Evolutionary conservation across 768 basidiomycete species (phyloP).

Genomic region (Mycena floridula): DNA sequence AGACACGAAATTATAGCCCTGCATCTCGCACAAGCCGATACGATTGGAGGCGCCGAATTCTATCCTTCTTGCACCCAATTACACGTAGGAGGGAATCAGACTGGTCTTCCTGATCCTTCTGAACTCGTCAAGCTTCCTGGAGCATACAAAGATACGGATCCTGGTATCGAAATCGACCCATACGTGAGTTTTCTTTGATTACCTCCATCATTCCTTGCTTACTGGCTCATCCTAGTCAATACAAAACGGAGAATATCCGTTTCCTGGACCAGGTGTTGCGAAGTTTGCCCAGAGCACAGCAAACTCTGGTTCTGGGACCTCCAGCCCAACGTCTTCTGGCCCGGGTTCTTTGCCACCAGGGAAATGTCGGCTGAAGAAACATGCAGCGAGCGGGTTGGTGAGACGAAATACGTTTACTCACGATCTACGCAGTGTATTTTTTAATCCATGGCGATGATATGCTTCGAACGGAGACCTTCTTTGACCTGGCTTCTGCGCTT

Average conservation of each 20-base stretch:
- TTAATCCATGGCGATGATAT: no score
- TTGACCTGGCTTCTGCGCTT: no score
- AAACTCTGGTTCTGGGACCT: not conserved
- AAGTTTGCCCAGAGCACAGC: conserved; percentile 13
- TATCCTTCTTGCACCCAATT: conserved; percentile 69
- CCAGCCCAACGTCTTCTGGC: not conserved
- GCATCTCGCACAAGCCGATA: conserved; percentile 49
- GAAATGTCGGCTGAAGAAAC: no score
- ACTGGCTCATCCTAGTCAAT: not conserved
- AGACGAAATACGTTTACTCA: no score
- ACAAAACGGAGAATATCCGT: conserved; percentile 17
- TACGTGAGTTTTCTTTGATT: conserved; percentile 4
- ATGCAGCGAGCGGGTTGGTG: no score
- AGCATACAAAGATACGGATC: conserved; percentile 63
- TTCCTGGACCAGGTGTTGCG: conserved; percentile 33
- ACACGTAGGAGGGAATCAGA: conserved; percentile 46
- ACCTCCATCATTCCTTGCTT: not conserved
- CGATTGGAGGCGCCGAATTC: conserved; percentile 66
- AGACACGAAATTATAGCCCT: conserved; percentile 80
- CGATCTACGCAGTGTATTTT: no score
- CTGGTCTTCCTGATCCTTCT: conserved; percentile 35
- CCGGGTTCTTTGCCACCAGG: no score
- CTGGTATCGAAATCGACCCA: conserved; percentile 58
- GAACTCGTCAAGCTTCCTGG: conserved; percentile 68
- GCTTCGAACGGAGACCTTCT: no score